phyloP scores from a whole-genome alignment of 305 asterid genomes.

The Fraxinus floribunda region DNA sequence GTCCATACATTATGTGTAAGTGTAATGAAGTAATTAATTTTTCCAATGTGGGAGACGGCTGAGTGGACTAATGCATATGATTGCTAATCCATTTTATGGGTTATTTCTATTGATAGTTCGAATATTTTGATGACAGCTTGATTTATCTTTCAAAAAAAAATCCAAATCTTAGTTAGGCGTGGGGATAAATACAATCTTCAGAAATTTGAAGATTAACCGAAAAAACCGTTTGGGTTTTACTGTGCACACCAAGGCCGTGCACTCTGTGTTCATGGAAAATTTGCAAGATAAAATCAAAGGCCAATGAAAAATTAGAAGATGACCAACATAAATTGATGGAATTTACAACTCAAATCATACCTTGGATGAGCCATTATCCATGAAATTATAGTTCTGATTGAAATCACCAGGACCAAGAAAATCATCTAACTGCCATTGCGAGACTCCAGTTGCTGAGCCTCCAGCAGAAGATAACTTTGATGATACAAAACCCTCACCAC shows the following conservation, averaged over 20 bases:
- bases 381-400: slow-evolving; percentile 47
- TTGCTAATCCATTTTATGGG: neutral
- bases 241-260: neutral
- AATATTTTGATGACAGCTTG: neutral
- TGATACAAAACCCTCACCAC: slow-evolving; percentile 34
- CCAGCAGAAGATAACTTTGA: slow-evolving; percentile 45
- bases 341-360: slow-evolving; percentile 36
- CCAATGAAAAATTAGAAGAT: neutral
- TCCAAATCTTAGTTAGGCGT: neutral
- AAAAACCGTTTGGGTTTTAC: neutral
- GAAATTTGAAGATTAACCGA: neutral
- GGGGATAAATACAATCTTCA: neutral
- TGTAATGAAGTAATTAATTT: neutral
- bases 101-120: neutral
- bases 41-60: neutral
- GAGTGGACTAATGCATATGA: neutral
- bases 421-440: slow-evolving; percentile 79
- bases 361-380: slow-evolving; percentile 66
- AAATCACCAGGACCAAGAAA: slow-evolving; percentile 58
- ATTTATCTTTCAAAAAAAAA: neutral
- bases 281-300: neutral
- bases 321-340: neutral
- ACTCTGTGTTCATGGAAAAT: neutral
- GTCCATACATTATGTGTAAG: too few species aligned
- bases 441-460: slow-evolving; percentile 55